Conservation (phyloP, 2,329 filamentous ascomycete genomes). For the Amauroascus niger region DNA sequence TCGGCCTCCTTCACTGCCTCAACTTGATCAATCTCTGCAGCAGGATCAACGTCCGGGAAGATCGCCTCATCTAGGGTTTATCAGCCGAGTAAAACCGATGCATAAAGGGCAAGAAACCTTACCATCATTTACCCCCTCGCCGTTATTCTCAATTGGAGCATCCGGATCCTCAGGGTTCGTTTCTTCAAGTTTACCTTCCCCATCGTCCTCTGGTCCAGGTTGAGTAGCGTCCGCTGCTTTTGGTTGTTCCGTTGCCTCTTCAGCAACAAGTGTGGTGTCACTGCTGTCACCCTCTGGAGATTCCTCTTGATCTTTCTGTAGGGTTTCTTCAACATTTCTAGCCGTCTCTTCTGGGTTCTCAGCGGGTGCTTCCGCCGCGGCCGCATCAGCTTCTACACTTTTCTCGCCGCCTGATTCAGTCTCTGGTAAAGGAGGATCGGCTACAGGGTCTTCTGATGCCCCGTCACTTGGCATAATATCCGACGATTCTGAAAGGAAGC, state of each 20-base stretch:
- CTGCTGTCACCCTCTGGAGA: not conserved
- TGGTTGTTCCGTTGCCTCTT: not conserved
- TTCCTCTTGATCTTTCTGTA: not conserved
- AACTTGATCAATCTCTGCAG: slow-evolving; percentile 14
- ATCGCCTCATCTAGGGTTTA: slow-evolving; percentile 6
- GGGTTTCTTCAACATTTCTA: not conserved
- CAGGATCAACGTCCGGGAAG: slow-evolving; percentile 14
- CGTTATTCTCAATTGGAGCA: not conserved
- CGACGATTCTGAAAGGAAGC: not conserved
- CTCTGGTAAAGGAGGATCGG: not conserved
- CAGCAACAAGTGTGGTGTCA: not conserved
- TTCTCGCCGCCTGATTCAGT: not conserved
- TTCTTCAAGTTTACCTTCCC: not conserved
- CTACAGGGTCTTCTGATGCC: not conserved
- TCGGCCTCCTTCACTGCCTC: slow-evolving; percentile 17
- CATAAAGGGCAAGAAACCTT: not conserved
- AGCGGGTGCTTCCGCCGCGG: not conserved
- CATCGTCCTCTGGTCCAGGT: not conserved
- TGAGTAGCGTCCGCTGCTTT: not conserved
- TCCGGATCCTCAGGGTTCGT: not conserved
- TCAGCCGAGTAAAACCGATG: not conserved
- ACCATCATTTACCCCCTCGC: slow-evolving; percentile 12
- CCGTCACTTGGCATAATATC: not conserved
- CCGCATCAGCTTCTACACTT: not conserved
- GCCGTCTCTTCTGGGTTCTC: not conserved